A percentile compares a stretch with the other conserved stretches of the same genome.
Conservation (phyloP, 768 basidiomycete genomes). For the Hemileccinum rubropunctum region DNA sequence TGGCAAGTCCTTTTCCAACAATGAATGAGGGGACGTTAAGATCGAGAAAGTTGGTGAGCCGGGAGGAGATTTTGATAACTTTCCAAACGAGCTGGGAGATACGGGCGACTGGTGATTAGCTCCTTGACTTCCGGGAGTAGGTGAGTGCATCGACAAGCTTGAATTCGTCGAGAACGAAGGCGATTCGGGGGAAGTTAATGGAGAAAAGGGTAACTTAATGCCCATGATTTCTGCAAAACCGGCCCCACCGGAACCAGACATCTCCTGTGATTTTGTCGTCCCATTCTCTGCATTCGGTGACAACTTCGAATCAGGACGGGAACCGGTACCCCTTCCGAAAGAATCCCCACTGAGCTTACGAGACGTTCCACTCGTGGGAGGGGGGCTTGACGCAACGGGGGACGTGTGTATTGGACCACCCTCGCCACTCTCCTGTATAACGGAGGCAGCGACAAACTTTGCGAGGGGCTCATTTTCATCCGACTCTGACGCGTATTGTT, state of each 20-base stretch:
- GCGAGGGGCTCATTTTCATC: conserved; percentile 27
- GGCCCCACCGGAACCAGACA: conserved; percentile 2
- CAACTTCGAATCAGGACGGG: conserved; percentile 41
- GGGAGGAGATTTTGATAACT: conserved; percentile 20
- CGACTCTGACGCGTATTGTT: conserved; percentile 19
- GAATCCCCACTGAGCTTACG: conserved; percentile 39
- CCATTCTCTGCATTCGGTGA: conserved; percentile 26
- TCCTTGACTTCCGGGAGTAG: conserved; percentile 15
- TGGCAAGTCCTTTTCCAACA: conserved; percentile 32
- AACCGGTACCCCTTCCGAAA: conserved; percentile 23
- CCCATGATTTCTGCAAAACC: conserved; percentile 27
- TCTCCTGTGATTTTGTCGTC: conserved; percentile 20
- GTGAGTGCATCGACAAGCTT: conserved; percentile 22
- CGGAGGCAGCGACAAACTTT: conserved; percentile 14
- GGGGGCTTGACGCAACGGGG: conserved; percentile 27
- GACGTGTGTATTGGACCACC: conserved; percentile 11
- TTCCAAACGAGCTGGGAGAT: conserved; percentile 14
- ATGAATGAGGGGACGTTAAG: conserved; percentile 37
- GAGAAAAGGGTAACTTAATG: conserved; percentile 31
- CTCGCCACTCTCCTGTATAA: conserved; percentile 21
- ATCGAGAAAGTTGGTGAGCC: conserved; percentile 29
- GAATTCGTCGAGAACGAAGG: conserved; percentile 32
- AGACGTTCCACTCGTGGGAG: conserved; percentile 18
- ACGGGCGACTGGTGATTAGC: conserved; percentile 13
- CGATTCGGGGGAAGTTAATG: conserved; percentile 28